A percentile compares a stretch with the other conserved stretches of the same genome.
phyloP scores from a whole-genome alignment of 768 basidiomycete species.

The Kwoniella sp. region DNA sequence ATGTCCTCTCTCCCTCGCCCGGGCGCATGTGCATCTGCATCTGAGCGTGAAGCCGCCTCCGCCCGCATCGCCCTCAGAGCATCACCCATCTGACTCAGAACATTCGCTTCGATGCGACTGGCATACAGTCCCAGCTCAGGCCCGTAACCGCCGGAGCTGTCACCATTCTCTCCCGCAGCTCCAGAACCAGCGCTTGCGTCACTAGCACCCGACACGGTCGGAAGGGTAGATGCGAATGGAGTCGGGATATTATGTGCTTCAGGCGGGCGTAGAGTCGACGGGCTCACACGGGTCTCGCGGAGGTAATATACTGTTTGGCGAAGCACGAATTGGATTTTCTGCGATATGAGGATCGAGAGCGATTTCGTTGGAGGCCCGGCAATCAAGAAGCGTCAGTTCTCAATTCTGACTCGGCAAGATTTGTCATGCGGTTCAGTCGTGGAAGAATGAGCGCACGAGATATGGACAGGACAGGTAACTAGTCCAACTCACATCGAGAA shows the following conservation, averaged over 20 bases:
- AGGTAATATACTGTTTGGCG: conserved; percentile 51
- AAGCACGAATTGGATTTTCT: conserved; percentile 54
- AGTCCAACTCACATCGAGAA: conserved; percentile 46
- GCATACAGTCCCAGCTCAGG: conserved; percentile 42
- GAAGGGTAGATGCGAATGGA: conserved; percentile 42
- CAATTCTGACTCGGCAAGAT: too few species aligned
- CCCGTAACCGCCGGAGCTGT: not conserved
- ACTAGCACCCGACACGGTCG: not conserved
- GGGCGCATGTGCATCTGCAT: conserved; percentile 6
- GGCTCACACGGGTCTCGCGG: conserved; percentile 38
- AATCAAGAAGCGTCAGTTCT: too few species aligned
- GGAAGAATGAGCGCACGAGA: too few species aligned
- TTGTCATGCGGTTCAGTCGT: too few species aligned
- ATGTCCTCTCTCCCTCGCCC: not conserved
- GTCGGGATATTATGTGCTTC: conserved; percentile 36
- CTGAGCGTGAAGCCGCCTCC: not conserved
- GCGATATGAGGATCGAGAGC: not conserved
- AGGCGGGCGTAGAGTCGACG: conserved; percentile 32
- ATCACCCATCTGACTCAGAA: conserved; percentile 32
- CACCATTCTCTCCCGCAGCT: not conserved
- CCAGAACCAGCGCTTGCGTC: not conserved
- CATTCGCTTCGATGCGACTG: conserved; percentile 34
- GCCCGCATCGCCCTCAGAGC: conserved; percentile 22
- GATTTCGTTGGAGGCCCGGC: too few species aligned
- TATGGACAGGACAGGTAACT: not conserved